These are phyloP conservation scores for Sugiyamaella marilandica DNA, from an alignment of 805 yeast genomes.

Conservation along the genomic window DNA sequence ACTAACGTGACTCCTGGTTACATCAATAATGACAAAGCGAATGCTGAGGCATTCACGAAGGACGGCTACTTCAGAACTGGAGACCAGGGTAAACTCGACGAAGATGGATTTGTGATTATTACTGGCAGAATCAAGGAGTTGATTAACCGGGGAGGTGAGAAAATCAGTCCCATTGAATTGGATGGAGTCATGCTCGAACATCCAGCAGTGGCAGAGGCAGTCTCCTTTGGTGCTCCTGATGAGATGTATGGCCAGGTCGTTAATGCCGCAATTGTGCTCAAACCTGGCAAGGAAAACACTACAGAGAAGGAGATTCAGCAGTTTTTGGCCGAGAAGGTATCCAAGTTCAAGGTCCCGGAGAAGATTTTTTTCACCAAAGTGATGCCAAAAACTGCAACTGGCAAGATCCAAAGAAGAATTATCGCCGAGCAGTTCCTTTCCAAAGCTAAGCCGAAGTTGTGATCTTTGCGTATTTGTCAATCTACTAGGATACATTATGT, in stretches of 20 bases:
- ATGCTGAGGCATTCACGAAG: conserved; percentile 57
- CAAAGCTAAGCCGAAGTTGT: conserved; percentile 20
- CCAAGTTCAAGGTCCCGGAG: conserved; percentile 58
- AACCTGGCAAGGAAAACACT: conserved; percentile 35
- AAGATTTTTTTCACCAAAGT: conserved; percentile 53
- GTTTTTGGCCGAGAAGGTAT: conserved; percentile 43
- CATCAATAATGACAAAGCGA: conserved; percentile 67
- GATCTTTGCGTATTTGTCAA: not conserved
- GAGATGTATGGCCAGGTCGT: conserved; percentile 67
- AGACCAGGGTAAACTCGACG: conserved; percentile 63
- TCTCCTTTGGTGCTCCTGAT: conserved; percentile 63
- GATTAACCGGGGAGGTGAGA: conserved; percentile 75
- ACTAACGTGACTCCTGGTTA: conserved; percentile 67
- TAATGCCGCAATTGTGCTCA: conserved; percentile 62
- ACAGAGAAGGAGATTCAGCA: conserved; percentile 43
- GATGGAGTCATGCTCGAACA: conserved; percentile 58
- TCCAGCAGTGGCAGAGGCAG: conserved; percentile 65
- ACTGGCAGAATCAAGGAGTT: conserved; percentile 72
- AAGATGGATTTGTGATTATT: conserved; percentile 53
- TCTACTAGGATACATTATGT: too few relatives aligned
- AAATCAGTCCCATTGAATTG: conserved; percentile 67
- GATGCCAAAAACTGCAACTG: conserved; percentile 74
- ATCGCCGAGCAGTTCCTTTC: conserved; percentile 46
- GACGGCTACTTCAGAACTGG: conserved; percentile 71
- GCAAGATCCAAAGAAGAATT: conserved; percentile 65